Conservation (phyloP, 441 rosid genomes). For the Eutrema salsugineum region DNA sequence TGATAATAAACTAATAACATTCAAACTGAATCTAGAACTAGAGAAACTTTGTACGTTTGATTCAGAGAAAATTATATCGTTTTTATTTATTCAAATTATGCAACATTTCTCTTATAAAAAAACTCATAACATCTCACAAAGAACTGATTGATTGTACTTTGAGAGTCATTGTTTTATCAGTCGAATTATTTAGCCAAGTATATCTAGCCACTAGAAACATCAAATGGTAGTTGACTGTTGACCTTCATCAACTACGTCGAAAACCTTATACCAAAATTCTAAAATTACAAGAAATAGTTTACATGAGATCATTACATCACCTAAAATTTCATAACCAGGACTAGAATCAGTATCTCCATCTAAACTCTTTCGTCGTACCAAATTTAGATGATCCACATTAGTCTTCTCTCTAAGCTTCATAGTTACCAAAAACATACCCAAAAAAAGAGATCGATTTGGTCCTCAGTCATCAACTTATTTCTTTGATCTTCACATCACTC, state of each 20-base stretch:
- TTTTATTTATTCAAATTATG: too few species aligned
- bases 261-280: constrained; percentile 9
- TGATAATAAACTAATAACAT: background rate
- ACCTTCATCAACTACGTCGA: constrained; percentile 4
- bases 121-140: background rate
- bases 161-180: background rate
- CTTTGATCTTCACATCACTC: constrained; percentile 33
- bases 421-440: constrained; percentile 3
- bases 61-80: background rate
- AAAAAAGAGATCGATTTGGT: background rate
- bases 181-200: background rate
- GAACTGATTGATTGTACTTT: background rate
- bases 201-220: background rate
- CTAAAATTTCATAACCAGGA: background rate
- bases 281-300: constrained; percentile 24
- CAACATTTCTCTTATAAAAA: background rate
- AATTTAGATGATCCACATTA: background rate
- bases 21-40: background rate
- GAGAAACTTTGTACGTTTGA: background rate
- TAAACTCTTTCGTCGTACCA: background rate
- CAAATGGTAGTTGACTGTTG: background rate
- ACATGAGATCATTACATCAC: constrained; percentile 15
- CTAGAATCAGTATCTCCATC: constrained; percentile 4
- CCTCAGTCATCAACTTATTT: constrained; percentile 12
- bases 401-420: constrained; percentile 8